Evolutionary conservation across 108 stramenopile genomes (phyloP).

Genomic region (Fragilariopsis cylindrus): DNA sequence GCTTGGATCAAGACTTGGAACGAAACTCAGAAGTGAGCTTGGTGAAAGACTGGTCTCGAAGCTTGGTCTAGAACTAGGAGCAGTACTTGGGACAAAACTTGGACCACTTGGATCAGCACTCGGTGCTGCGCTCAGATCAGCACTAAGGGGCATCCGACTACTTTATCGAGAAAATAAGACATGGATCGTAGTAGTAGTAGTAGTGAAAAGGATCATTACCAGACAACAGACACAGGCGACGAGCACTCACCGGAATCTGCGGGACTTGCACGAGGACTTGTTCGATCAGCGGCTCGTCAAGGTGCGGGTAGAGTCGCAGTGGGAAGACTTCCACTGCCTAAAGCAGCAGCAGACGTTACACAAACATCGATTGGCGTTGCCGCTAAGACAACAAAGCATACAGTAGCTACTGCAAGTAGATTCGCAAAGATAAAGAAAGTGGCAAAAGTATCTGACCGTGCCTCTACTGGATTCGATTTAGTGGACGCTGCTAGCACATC

Average conservation of each 20-base stretch:
- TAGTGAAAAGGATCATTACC: too few relatives aligned
- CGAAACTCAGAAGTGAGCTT: too few relatives aligned
- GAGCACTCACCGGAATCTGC: slow-evolving; percentile 9
- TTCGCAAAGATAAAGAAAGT: slow-evolving; percentile 25
- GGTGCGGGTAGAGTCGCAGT: slow-evolving; percentile 9
- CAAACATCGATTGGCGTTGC: neutral
- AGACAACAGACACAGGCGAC: neutral
- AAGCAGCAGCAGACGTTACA: neutral
- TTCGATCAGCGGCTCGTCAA: neutral
- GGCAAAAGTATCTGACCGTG: slow-evolving; percentile 57
- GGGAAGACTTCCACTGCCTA: slow-evolving; percentile 5
- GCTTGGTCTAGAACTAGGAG: too few relatives aligned
- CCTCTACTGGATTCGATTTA: slow-evolving; percentile 67
- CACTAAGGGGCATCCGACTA: too few relatives aligned
- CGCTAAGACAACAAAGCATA: neutral
- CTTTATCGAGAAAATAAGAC: too few relatives aligned
- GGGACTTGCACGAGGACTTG: slow-evolving; percentile 12
- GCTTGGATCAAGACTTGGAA: too few relatives aligned
- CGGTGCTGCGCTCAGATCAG: too few relatives aligned
- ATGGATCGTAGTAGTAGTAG: too few relatives aligned
- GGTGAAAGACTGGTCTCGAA: too few relatives aligned
- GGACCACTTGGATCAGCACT: too few relatives aligned
- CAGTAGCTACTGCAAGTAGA: neutral
- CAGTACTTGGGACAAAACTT: too few relatives aligned
- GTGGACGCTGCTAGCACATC: slow-evolving; percentile 16